Conservation (phyloP, 768 basidiomycete species). For the Cystofilobasidium ferigula region DNA sequence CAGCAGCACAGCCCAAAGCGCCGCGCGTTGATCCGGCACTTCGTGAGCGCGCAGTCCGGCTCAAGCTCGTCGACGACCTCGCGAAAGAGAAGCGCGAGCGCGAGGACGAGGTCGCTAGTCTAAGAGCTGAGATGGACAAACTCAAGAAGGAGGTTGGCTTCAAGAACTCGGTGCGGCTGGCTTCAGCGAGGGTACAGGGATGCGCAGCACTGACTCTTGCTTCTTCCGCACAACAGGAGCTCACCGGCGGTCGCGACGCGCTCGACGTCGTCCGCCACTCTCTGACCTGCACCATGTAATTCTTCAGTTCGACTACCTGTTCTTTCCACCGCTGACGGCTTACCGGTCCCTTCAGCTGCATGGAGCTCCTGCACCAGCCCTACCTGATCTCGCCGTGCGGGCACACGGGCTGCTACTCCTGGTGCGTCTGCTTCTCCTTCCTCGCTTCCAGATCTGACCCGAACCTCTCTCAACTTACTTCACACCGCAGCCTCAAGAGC, state of each 20-base stretch:
- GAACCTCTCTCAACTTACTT: not conserved
- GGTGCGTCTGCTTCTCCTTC: not conserved
- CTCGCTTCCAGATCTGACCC: not conserved
- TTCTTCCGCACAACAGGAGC: not conserved
- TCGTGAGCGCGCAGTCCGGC: conserved; percentile 6
- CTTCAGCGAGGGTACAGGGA: too few relatives aligned
- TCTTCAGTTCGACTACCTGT: not conserved
- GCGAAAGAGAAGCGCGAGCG: conserved; percentile 9
- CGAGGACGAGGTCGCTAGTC: conserved; percentile 1
- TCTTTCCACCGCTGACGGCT: not conserved
- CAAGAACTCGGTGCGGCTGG: conserved; percentile 21
- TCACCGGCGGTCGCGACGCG: conserved; percentile 7
- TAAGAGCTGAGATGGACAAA: conserved; percentile 4
- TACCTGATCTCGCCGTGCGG: conserved; percentile 21
- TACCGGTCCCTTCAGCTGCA: not conserved
- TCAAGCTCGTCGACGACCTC: conserved; percentile 16
- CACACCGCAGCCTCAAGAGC: conserved; percentile 13
- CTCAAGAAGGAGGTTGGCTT: conserved; percentile 12
- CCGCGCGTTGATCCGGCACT: not conserved
- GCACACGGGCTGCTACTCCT: conserved; percentile 15
- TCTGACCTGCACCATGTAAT: conserved; percentile 10
- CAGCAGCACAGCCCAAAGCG: not conserved
- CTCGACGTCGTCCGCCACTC: conserved; percentile 8
- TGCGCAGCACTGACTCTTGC: too few relatives aligned
- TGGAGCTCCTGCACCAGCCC: conserved; percentile 20